phyloP scores from a whole-genome alignment of 345 rosid genomes.

The Lepidium africanum region DNA sequence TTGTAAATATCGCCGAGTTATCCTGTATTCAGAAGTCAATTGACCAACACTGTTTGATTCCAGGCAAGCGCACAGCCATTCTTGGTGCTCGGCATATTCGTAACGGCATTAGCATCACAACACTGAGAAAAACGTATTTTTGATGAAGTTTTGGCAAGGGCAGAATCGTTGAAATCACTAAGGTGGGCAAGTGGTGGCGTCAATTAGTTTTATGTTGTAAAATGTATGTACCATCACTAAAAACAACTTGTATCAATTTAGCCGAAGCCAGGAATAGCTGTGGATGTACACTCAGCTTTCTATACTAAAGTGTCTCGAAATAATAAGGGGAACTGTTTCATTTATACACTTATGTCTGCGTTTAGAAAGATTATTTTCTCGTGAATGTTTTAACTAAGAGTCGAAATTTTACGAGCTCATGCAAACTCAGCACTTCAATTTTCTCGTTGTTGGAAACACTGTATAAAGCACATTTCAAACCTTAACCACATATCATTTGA shows the following conservation, averaged over 20 bases:
- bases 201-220: background rate
- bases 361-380: too few species aligned
- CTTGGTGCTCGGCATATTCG: slow-evolving; percentile 80
- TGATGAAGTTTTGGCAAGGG: background rate
- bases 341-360: too few species aligned
- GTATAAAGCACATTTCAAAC: too few species aligned
- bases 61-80: slow-evolving; percentile 99
- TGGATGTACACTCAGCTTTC: background rate
- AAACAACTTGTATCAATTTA: background rate
- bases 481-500: background rate
- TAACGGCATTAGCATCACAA: slow-evolving; percentile 88
- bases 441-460: too few species aligned
- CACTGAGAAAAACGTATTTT: slow-evolving; percentile 32
- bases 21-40: background rate
- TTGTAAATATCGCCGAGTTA: background rate
- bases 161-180: background rate
- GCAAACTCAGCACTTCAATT: too few species aligned
- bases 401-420: too few species aligned
- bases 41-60: background rate
- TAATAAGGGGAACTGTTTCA: too few species aligned
- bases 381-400: too few species aligned
- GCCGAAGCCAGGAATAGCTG: background rate
- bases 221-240: background rate
- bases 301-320: too few species aligned
- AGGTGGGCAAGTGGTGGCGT: background rate